Evolutionary conservation across 768 basidiomycete genomes (phyloP).

Genomic region (Inosperma sp.): DNA sequence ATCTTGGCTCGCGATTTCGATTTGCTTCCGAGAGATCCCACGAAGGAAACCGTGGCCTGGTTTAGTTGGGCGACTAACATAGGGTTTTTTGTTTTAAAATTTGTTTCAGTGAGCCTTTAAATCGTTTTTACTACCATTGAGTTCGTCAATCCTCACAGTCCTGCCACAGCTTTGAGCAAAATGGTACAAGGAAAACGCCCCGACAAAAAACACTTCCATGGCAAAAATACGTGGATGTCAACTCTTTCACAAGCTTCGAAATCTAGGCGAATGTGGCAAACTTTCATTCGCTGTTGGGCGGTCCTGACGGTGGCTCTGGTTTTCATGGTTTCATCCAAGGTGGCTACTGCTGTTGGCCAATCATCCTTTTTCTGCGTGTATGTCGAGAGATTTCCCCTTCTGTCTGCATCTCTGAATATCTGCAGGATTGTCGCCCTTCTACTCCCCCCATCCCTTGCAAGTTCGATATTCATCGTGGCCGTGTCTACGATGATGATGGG

Average conservation of each 20-base stretch:
- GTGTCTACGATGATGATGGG: slow-evolving; percentile 32
- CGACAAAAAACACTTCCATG: background rate
- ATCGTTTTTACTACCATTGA: too few species aligned
- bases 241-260: slow-evolving; percentile 14
- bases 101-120: too few species aligned
- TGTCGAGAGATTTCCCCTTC: background rate
- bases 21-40: too few species aligned
- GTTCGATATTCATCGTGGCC: slow-evolving; percentile 36
- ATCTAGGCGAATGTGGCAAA: slow-evolving; percentile 35
- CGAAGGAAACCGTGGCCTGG: too few species aligned
- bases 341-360: slow-evolving; percentile 36
- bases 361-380: slow-evolving; percentile 38
- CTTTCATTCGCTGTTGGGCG: slow-evolving; percentile 36
- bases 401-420: background rate
- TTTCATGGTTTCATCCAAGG: slow-evolving; percentile 31
- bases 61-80: too few species aligned
- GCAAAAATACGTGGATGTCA: background rate
- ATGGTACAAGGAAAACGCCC: background rate
- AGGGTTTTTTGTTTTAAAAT: too few species aligned
- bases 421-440: slow-evolving; percentile 36
- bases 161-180: too few species aligned
- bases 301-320: slow-evolving; percentile 30
- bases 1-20: too few species aligned
- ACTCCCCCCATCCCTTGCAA: slow-evolving; percentile 36
- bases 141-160: too few species aligned